phyloP scores from a whole-genome alignment of 1,139 yeast species.

The Magnusiomyces fungicola region DNA sequence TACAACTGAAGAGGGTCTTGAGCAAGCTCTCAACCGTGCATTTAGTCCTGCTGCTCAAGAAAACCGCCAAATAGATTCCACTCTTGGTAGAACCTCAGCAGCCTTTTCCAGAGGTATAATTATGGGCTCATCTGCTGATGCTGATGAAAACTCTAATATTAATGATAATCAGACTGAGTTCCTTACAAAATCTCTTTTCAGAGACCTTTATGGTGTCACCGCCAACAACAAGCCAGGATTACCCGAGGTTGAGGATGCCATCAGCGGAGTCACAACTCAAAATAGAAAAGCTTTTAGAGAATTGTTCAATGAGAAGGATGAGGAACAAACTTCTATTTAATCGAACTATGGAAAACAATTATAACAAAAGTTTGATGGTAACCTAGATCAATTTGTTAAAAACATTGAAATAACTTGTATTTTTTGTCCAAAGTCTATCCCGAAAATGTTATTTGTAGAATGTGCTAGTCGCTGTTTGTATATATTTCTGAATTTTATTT shows the following conservation, averaged over 20 bases:
- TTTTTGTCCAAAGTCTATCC: no score
- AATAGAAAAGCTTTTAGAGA: neutral
- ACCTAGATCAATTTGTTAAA: no score
- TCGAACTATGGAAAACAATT: no score
- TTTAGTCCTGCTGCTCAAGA: conserved; percentile 29
- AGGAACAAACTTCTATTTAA: no score
- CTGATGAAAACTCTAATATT: neutral
- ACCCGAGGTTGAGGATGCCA: conserved; percentile 38
- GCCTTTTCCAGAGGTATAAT: conserved; percentile 2
- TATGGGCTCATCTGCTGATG: neutral
- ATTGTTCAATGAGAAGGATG: neutral
- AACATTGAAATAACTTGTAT: no score
- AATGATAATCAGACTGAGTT: neutral
- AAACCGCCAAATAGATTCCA: conserved; percentile 2
- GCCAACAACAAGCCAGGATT: conserved; percentile 43
- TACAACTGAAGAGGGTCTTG: conserved; percentile 57
- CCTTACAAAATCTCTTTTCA: conserved; percentile 16
- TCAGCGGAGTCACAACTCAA: conserved; percentile 28
- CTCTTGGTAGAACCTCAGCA: neutral
- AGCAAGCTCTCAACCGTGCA: conserved; percentile 48
- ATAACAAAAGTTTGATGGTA: no score
- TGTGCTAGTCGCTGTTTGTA: no score
- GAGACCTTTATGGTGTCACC: conserved; percentile 25
- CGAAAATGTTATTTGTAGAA: no score
- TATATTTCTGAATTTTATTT: no score